Base-by-base conservation (phyloP, 352 stramenopile genomes). In the Pythium brassicae region DNA sequence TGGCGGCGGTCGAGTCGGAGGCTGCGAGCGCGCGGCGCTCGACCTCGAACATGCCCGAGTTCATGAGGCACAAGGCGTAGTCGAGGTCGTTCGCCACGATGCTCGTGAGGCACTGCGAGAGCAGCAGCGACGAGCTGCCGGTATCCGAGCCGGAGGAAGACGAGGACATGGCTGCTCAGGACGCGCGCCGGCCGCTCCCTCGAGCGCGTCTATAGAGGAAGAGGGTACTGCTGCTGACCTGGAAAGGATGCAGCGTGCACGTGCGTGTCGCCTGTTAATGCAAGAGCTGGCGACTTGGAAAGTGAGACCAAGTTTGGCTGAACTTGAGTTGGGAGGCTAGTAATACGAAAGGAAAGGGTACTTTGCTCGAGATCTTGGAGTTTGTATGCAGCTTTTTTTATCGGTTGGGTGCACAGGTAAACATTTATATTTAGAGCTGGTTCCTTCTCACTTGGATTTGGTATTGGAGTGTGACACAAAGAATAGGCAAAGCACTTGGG, bases 41-140 rank as follows among this genome's bases (percentile, higher is more conserved):
- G 34, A 78, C 37, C 47, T 72, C 57, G 53, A 88, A 85, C 49
- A 88, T 68, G 35, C 78, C 78, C 23, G 75, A 76, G 62, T 88
- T 88, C 73, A 86, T 86, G 55, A 86, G 55, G 62, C 78, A 88
- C 34, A 74, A 50, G 34, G 71, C 71, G 57, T 88, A 88, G 34
- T 62, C 42, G 48, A 60, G 58, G 55, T 88, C 78, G 20, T 66
- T 55, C 14, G 53, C 27, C 40, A 78, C 26, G 53, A 84, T 64
- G n/a, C 63, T 74, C 32, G 60, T 59, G 25, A 77, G 60, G 20
- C 72, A 82, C 2, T 61, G 49, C 12, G 65, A 68, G 29, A 86
- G 63, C 17, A 69, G 55, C 37, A 44, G 56, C 17, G 65, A 26
- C 42, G 42, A 47, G 9, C n/a, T n/a, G n/a, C 19, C 62, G 0